Base-by-base conservation (phyloP, 768 basidiomycete species). In the Amanita rimosa region DNA sequence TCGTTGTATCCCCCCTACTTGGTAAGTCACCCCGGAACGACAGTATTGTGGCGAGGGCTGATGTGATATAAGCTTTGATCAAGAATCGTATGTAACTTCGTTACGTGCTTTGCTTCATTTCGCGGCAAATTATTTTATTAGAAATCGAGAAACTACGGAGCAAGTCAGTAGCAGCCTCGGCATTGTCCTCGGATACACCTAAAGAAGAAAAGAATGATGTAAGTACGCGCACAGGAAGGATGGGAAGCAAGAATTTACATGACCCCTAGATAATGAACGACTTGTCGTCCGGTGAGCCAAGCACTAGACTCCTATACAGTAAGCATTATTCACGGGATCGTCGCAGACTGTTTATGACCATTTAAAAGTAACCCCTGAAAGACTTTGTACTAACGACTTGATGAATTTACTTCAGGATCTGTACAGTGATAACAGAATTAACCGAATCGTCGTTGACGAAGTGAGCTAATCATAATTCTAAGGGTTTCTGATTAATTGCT, bases 401-500 rank as follows among this genome's bases (percentile, higher is more conserved):
- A 61, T 71, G 49, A 61, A 61, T 27, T 60, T 79, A 0, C 65
- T 93, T 22, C 62, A 67, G 6, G 62, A 58, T 1, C 58, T 83
- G 13, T 69, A 87, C 52, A 58, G 67, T n/a, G 69, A 79, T 13
- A 67, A 71, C 6, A 71, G 77, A 47, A 65, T 92, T 3, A 85
- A 81, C 52, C 71, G 88, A 6, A 67, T 93, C 4, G 85, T 92
- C 10, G 73, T 92, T 2, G 89, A 92, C 49, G 89, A 92, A 74
- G 85, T 83, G 50, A 42, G 62, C 57, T 19, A 4, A 5, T 34
- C 4, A 29, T 35, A 6, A 26, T 48, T 7, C 14, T 21, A 8
- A 3, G 9, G 5, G 3, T 37, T 16, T 24, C 11, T 37, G n/a
- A 13, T 33, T 27, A 22, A 43, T 4, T 37, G 17, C 26, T 49